Conservation (phyloP, 1,284 basidiomycete species). For the Rhodotorula sp. region DNA sequence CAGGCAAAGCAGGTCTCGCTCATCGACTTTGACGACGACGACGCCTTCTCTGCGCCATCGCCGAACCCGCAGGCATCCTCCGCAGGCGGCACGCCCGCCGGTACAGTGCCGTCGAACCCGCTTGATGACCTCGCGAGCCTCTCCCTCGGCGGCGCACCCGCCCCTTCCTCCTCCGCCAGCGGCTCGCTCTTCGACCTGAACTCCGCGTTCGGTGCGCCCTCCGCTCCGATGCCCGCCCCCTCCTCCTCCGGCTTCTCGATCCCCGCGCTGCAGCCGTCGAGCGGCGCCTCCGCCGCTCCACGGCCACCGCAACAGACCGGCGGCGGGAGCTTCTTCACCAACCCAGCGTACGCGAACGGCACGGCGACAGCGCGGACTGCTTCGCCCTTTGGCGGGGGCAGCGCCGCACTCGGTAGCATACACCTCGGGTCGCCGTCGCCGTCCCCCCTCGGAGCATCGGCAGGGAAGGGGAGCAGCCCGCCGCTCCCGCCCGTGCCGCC, state of each 20-base stretch:
- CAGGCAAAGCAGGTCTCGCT: slow-evolving; percentile 44
- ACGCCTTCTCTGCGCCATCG: slow-evolving; percentile 38
- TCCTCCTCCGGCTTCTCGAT: neutral
- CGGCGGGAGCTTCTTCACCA: slow-evolving; percentile 35
- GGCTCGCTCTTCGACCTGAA: slow-evolving; percentile 26
- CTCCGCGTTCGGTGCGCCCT: slow-evolving; percentile 14
- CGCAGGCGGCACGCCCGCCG: neutral
- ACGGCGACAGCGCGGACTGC: neutral
- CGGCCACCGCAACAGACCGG: neutral
- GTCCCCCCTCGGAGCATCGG: neutral
- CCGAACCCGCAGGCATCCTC: neutral
- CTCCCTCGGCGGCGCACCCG: slow-evolving; percentile 26
- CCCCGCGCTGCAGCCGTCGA: neutral
- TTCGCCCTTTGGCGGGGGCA: neutral
- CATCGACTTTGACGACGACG: slow-evolving; percentile 47
- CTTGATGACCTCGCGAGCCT: slow-evolving; percentile 42
- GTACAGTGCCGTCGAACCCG: slow-evolving; percentile 17
- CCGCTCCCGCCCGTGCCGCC: slow-evolving; percentile 13
- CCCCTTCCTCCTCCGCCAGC: neutral
- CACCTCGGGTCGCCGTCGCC: slow-evolving; percentile 4
- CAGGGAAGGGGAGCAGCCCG: neutral
- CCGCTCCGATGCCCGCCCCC: neutral
- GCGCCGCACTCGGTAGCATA: slow-evolving; percentile 1
- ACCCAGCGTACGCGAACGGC: slow-evolving; percentile 28
- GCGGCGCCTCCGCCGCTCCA: neutral